These are phyloP conservation scores for Rhizodiscina lignyota DNA, from an alignment of 495 filamentous ascomycete species.

Conservation along the genomic window DNA sequence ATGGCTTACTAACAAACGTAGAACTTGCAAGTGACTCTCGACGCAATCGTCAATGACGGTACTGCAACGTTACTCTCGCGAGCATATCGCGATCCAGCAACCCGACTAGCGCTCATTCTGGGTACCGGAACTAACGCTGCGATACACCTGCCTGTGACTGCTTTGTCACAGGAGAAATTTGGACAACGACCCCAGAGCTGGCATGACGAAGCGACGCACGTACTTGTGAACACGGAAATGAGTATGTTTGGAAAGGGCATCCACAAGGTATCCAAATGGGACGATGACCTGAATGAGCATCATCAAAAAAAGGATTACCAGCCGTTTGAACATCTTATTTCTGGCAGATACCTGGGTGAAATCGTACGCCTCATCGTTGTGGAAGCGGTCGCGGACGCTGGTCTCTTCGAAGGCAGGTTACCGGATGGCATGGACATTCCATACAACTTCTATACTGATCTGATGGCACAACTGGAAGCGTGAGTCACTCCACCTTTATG, in stretches of 20 bases:
- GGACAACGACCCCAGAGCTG: conserved; percentile 19
- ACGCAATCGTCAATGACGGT: conserved; percentile 27
- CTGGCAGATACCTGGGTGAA: conserved; percentile 37
- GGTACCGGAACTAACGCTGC: conserved; percentile 28
- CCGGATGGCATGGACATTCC: conserved; percentile 31
- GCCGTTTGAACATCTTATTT: conserved; percentile 33
- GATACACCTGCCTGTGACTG: conserved; percentile 20
- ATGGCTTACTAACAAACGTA: conserved; percentile 6
- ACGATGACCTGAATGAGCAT: conserved; percentile 21
- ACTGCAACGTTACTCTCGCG: conserved; percentile 25
- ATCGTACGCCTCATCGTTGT: conserved; percentile 32
- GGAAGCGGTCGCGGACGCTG: conserved; percentile 37
- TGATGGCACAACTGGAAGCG: conserved; percentile 41
- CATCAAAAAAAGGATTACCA: conserved; percentile 27
- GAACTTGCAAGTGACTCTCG: conserved; percentile 22
- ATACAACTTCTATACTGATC: conserved; percentile 45
- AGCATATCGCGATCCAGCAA: conserved; percentile 22
- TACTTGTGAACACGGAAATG: conserved; percentile 28
- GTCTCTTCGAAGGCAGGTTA: conserved; percentile 37
- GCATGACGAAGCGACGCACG: conserved; percentile 19
- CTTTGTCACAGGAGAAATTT: conserved; percentile 20
- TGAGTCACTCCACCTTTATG: conserved; percentile 28
- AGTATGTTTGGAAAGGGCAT: conserved; percentile 28
- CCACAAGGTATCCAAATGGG: conserved; percentile 24
- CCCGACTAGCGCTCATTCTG: conserved; percentile 25